These are phyloP conservation scores for Herpetomonas tarakana DNA, from an alignment of 208 protist species.

Conservation along the genomic window DNA sequence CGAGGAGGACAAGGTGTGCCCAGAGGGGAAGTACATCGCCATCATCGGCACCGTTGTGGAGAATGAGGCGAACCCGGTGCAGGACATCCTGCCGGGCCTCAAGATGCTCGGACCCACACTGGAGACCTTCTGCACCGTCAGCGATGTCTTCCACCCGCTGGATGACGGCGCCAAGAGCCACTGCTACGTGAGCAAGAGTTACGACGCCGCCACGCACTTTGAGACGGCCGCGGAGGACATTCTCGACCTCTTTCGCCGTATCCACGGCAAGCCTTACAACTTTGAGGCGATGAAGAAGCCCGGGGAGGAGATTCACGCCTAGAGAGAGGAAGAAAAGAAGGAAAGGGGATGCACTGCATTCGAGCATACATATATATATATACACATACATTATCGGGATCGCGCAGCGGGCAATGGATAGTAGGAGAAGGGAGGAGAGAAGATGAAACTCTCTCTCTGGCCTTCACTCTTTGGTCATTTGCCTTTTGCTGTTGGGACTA, in stretches of 20 bases:
- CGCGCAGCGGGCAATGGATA: no score
- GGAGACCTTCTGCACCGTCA: slow-evolving; percentile 89
- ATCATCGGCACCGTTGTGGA: slow-evolving; percentile 98
- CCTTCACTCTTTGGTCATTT: no score
- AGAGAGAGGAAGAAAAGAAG: background rate
- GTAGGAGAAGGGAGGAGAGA: no score
- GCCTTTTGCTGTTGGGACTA: no score
- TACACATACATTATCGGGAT: background rate
- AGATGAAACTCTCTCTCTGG: no score
- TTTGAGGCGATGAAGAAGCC: slow-evolving; percentile 71
- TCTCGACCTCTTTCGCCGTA: slow-evolving; percentile 94
- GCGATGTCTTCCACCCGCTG: slow-evolving; percentile 89
- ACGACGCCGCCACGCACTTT: slow-evolving; percentile 98
- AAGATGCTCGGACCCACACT: slow-evolving; percentile 91
- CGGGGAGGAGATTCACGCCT: slow-evolving; percentile 28
- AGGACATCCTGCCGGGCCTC: slow-evolving; percentile 93
- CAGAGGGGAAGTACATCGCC: slow-evolving; percentile 97
- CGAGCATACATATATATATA: slow-evolving; percentile 4
- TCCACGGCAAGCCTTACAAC: slow-evolving; percentile 94
- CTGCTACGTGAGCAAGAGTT: slow-evolving; percentile 96
- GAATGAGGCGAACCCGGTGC: slow-evolving; percentile 90
- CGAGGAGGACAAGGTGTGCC: slow-evolving; percentile 93
- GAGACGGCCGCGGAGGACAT: slow-evolving; percentile 97
- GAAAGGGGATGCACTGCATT: background rate
- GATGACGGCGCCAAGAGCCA: slow-evolving; percentile 88